Base-by-base conservation (phyloP, 2,329 filamentous ascomycete genomes). In the Ceratocystis colombiana region DNA sequence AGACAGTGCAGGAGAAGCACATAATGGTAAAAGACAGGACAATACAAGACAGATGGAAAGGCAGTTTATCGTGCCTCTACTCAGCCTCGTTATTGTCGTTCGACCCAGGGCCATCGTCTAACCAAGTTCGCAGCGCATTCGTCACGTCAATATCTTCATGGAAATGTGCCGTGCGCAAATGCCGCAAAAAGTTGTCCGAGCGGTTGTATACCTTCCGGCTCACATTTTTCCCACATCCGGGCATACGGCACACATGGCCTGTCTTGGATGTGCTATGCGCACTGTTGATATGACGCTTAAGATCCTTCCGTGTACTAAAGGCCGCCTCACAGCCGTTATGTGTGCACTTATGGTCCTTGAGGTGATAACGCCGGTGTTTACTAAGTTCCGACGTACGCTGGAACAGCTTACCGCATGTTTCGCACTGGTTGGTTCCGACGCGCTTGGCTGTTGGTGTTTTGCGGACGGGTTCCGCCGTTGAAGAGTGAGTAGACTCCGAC, bases 171-270 rank as follows among this genome's bases (percentile, higher is more conserved):
- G 69, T 71, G 61, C 69, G 67, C 28, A 72, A 67, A 64, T 72
- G 71, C 10, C 71, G 65, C 33, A 70, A 62, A 59, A 72, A 72
- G 69, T 72, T 72, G 68, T 72, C 71, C 25, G 69, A 69, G 15
- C 71, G 70, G 64, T 72, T 72, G 63, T 72, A 72, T 30, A 72
- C 68, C 64, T 72, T 71, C 5, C 69, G 69, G 44, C 65, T 70
- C 66, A 67, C 67, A 59, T 71, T 69, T 66, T 72, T 72, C 22
- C 68, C 68, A 68, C 71, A 72, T n/a, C 70, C 70, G n/a, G 66
- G 44, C 41, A 72, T 68, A 25, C 67, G 70, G 67, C 71, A 72
- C 25, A 67, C 68, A 68, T 71, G 71, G n/a, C 70, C 68, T 3
- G 68, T 66, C 53, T 66, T 64, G 1, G 65, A 63, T 28, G 62